phyloP scores from a whole-genome alignment of 441 rosid species.

The Erysimum cheiri region DNA sequence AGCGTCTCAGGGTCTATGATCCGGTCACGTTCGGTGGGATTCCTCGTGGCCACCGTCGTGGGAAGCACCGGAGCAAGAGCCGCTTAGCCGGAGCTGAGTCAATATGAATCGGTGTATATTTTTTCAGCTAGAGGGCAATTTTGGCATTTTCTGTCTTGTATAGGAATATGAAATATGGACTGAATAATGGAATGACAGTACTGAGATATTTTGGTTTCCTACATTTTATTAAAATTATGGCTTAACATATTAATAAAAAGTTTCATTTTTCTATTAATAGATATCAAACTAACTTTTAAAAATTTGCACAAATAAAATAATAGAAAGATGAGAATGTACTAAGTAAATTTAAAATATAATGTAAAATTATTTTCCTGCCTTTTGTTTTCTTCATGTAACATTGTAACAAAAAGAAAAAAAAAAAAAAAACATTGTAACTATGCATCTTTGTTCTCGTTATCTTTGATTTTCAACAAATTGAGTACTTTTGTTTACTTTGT shows the following conservation, averaged over 20 bases:
- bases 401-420: too few relatives aligned
- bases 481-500: constrained; percentile 1
- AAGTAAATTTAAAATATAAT: neutral
- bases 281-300: neutral
- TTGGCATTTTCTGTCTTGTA: constrained; percentile 48
- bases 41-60: constrained; percentile 48
- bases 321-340: neutral
- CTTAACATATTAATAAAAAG: neutral
- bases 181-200: constrained; percentile 12
- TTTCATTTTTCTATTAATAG: neutral
- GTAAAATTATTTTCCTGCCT: neutral
- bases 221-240: neutral
- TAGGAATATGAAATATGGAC: constrained; percentile 24
- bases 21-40: constrained; percentile 83
- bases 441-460: constrained; percentile 3
- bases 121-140: constrained; percentile 37
- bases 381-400: neutral
- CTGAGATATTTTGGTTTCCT: constrained; percentile 14
- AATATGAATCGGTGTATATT: constrained; percentile 30
- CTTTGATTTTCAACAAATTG: neutral
- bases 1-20: constrained; percentile 65
- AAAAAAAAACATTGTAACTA: too few relatives aligned
- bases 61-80: constrained; percentile 58
- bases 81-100: constrained; percentile 34
- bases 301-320: neutral